Conservation (phyloP, 176 grass and related monocot species). For the Oryza longistaminata region DNA sequence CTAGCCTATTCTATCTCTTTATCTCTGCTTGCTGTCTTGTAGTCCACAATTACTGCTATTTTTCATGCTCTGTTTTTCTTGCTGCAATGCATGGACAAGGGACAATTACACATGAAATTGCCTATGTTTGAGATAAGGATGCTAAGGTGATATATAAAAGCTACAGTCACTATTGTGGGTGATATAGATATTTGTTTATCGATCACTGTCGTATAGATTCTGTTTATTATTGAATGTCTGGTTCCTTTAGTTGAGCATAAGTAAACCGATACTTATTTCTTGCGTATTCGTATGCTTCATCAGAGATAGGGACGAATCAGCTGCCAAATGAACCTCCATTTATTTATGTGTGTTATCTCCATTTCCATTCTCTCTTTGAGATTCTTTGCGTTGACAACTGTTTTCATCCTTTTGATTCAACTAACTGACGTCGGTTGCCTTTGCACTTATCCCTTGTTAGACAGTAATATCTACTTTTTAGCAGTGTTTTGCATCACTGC, state of each 20-base stretch:
- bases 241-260: background rate
- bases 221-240: slow-evolving; percentile 3
- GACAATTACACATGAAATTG: background rate
- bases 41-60: background rate
- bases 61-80: background rate
- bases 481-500: background rate
- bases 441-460: background rate
- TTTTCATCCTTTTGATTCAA: background rate
- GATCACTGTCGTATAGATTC: background rate
- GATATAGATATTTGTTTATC: background rate
- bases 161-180: background rate
- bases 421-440: background rate
- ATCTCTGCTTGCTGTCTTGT: background rate
- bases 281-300: background rate
- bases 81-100: background rate
- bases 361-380: background rate
- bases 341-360: background rate
- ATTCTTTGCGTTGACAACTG: background rate
- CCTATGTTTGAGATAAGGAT: slow-evolving; percentile 5
- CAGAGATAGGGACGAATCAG: background rate
- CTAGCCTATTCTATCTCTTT: background rate
- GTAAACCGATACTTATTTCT: background rate
- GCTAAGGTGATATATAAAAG: background rate
- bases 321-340: background rate
- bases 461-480: background rate